Evolutionary conservation across 306 rosid species (phyloP).

Genomic region (Amphicarpaea edgeworthii): DNA sequence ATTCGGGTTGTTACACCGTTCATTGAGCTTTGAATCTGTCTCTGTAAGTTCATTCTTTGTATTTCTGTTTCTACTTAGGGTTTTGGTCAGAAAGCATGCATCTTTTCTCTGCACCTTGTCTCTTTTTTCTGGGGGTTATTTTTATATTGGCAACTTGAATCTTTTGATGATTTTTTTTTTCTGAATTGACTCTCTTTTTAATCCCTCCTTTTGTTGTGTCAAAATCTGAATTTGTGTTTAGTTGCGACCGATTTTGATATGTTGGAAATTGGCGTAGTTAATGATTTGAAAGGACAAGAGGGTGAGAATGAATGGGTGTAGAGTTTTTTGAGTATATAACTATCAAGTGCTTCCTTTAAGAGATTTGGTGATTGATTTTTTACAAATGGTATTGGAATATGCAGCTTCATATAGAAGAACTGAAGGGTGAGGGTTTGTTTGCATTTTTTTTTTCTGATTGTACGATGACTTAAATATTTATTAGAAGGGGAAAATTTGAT

Average conservation of each 20-base stretch:
- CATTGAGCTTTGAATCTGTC: slow-evolving; percentile 47
- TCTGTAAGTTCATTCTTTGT: slow-evolving; percentile 51
- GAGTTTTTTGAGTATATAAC: slow-evolving; percentile 6
- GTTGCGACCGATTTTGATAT: slow-evolving; percentile 14
- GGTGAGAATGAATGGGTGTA: background rate
- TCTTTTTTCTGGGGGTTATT: background rate
- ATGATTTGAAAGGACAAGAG: slow-evolving; percentile 3
- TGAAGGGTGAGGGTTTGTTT: slow-evolving; percentile 27
- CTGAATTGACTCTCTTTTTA: background rate
- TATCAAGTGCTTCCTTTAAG: slow-evolving; percentile 14
- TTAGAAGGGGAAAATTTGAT: slow-evolving; percentile 22
- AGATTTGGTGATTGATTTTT: slow-evolving; percentile 35
- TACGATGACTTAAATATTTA: slow-evolving; percentile 2
- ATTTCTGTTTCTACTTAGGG: slow-evolving; percentile 41
- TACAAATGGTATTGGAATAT: slow-evolving; percentile 27
- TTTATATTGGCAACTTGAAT: background rate
- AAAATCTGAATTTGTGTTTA: slow-evolving; percentile 37
- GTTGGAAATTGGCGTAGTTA: slow-evolving; percentile 33
- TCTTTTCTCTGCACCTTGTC: background rate
- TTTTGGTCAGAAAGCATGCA: slow-evolving; percentile 31
- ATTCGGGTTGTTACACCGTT: slow-evolving; percentile 44
- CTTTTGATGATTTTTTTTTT: slow-evolving; percentile 33
- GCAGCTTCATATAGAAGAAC: slow-evolving; percentile 33
- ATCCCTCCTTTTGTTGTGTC: background rate
- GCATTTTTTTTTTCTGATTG: background rate